phyloP scores from a whole-genome alignment of 2,329 filamentous ascomycete species.

The Huntiella moniliformis region DNA sequence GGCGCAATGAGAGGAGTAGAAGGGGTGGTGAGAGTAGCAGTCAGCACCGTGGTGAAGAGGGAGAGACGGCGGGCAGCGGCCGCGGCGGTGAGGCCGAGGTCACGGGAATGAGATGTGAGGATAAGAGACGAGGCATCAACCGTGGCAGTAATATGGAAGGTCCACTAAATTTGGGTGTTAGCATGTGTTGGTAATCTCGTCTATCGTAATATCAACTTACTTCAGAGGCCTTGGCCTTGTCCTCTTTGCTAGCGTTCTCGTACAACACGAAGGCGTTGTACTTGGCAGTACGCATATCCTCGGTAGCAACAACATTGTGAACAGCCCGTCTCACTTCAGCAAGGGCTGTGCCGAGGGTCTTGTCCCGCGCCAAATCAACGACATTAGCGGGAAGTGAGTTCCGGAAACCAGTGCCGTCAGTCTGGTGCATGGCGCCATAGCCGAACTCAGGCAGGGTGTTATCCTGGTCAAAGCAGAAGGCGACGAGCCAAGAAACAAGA shows the following conservation, averaged over 20 bases:
- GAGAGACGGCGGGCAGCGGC: conserved; percentile 13
- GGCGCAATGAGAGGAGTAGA: conserved; percentile 4
- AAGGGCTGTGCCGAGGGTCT: background rate
- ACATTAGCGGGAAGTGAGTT: conserved; percentile 7
- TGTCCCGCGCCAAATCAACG: conserved; percentile 6
- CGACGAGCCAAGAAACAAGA: conserved; percentile 15
- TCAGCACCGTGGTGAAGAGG: conserved; percentile 14
- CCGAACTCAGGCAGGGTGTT: conserved; percentile 11
- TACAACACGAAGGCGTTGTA: conserved; percentile 4
- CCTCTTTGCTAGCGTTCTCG: conserved; percentile 6
- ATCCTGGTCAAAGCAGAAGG: conserved; percentile 14
- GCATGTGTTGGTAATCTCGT: background rate
- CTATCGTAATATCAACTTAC: conserved; percentile 3
- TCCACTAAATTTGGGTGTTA: conserved; percentile 12
- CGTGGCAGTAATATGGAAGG: conserved; percentile 14
- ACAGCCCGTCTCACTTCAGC: background rate
- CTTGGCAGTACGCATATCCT: background rate
- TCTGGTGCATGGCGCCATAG: conserved; percentile 11
- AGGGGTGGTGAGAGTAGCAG: conserved; percentile 10
- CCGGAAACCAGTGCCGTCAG: background rate
- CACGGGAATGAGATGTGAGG: conserved; percentile 13
- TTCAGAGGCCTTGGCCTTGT: conserved; percentile 5
- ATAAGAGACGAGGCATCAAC: conserved; percentile 11
- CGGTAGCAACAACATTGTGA: background rate
- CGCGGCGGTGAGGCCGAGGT: conserved; percentile 11